Evolutionary conservation across 768 basidiomycete genomes (phyloP), one percentile per base, ranked within the genome.

Genomic region (Grammothele lineata): DNA sequence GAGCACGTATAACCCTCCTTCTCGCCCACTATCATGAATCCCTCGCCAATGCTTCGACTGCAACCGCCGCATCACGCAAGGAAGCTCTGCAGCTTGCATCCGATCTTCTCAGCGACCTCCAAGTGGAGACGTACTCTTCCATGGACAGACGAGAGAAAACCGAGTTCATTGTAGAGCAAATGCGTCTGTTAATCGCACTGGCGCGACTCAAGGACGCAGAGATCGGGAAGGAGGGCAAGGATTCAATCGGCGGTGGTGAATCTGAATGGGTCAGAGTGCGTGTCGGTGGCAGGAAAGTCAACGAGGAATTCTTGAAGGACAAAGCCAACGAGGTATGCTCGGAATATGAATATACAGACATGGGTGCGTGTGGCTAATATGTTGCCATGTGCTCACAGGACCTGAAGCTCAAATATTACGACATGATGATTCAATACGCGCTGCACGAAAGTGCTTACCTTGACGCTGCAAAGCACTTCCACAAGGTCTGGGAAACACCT

Each of bases 101-200:
- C 0, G 96, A 98, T 54, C 71, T 98, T 23, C 75, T 98, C 51
- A 86, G 86, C 19, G 96, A 99, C 48, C 80, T 99, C 2, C 94
- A 97, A 70, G 94, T 99, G 32, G 96, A 99, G 69, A 98, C 96
- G 1, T 99, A 97, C 64, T 97, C 94, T 12, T 92, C 91, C 5
- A 98, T 99, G 96, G 92, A 97, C 54, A 83, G 93, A 50, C 72
- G 88, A 61, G 96, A 99, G 67, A 99, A 99, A 76, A 96, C 92
- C 4, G 92, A 98, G 64, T 97, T 99, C 60, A 89, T 99, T 56
- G 70, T 98, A 36, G 95, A 98, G 66, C 96, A 98, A 67, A 98
- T 99, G 92, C 77, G 96, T 48, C 65, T 98, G 41, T 72, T 94
- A 59, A 80, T 89, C 41, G 74, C 79, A 34, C 80, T 92, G 27